Evolutionary conservation across 306 rosid genomes (phyloP), one percentile per base, ranked within the genome.

Genomic region (Medicago truncatula): DNA sequence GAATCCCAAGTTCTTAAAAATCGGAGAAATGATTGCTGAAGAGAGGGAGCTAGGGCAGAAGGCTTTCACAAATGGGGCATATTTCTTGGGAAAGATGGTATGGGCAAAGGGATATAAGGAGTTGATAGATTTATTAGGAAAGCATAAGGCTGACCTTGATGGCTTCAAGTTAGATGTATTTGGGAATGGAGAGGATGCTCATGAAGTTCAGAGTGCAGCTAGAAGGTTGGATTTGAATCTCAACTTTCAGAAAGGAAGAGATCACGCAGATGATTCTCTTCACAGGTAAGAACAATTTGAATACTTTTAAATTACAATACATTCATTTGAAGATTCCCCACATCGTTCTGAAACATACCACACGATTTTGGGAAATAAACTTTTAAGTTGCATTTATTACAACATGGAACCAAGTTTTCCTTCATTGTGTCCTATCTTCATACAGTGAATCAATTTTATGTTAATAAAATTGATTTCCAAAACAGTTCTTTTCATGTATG

Each of bases 41-140:
- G 96, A 90, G 70, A 92, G 83, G 87, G 96, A 95, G 84, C 81
- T 70, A 49, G 99, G 97, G 76, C 86, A 90, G 74, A 62, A 86
- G 78, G 78, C 91, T 43, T 95, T 95, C 82, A 87, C 99, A 16
- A 88, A 92, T 85, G 97, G 99, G 36, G 99, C 99, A 66, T 95
- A 95, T 86, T 95, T 92, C 93, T 82, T 95, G 78, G 99, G 99
- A 59, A 95, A 95, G 89, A 92, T 95, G 99, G 97, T 95, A 8
- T 95, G 99, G 99, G 97, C 99, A 38, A 95, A 95, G 86, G 97
- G 97, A 58, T 92, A 92, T 77, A 84, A 84, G 66, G 99, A 95
- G 83, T 83, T 95, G 83, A 88, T 95, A 81, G 92, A 95, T 81
- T 83, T 95, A 78, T 82, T 95, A 77, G 85, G 89, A 46, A 92